Evolutionary conservation across 192 early-diverging fungal genomes (phyloP).

Genomic region (Linnemannia exigua): DNA sequence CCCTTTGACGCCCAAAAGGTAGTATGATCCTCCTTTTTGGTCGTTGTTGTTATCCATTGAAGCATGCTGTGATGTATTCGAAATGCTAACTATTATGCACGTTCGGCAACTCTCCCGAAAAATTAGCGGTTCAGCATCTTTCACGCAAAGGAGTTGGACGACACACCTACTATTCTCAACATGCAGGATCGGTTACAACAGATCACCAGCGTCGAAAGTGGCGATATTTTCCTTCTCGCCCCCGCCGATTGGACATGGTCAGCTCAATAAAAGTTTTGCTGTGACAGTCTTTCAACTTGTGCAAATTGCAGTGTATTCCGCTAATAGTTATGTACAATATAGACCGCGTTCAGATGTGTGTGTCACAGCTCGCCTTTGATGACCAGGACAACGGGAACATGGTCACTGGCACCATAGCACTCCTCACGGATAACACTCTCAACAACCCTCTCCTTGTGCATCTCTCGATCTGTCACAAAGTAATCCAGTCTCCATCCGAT

Average conservation of each 20-base stretch:
- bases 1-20: slow-evolving; percentile 50
- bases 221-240: slow-evolving; percentile 39
- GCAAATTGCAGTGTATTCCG: neutral
- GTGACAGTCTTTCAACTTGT: neutral
- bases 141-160: slow-evolving; percentile 32
- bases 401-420: slow-evolving; percentile 91
- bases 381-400: slow-evolving; percentile 82
- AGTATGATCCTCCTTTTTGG: neutral
- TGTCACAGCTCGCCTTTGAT: slow-evolving; percentile 55
- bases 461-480: slow-evolving; percentile 76
- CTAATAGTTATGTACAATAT: neutral
- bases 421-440: slow-evolving; percentile 79
- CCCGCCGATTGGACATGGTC: slow-evolving; percentile 31
- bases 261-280: neutral
- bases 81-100: neutral
- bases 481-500: slow-evolving; percentile 93
- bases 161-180: slow-evolving; percentile 11
- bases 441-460: slow-evolving; percentile 68
- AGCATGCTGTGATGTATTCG: neutral
- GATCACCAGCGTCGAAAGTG: slow-evolving; percentile 18
- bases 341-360: too few relatives aligned
- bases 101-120: neutral
- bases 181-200: slow-evolving; percentile 41
- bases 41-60: too few relatives aligned
- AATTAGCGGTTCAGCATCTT: slow-evolving; percentile 47